Evolutionary conservation across 169 alveolate genomes (phyloP), one percentile per base, ranked within the genome.

Genomic region (Cryptosporidium felis): DNA sequence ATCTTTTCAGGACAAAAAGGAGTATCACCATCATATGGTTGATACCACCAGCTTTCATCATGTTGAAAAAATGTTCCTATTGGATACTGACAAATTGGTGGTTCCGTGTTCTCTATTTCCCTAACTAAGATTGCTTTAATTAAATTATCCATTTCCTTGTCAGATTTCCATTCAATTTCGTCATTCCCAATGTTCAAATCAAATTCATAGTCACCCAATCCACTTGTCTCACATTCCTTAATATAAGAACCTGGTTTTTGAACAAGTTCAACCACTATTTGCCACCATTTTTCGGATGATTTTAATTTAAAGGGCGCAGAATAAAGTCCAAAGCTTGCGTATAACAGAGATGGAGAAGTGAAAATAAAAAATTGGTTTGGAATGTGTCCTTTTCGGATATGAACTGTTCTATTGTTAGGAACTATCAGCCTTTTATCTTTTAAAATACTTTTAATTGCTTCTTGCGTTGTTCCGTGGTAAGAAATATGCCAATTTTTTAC

Each of bases 281-380:
- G 89, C 89, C 89, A 81, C 89, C 80, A 60, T 23, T 47, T 56
- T 9, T 44, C 30, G 58, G 26, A 38, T 8, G 16, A 28, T 32
- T 56, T 28, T 5, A 62, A 18, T 46, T 62, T 42, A 16, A 81
- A 81, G 16, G 89, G 89, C 32, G 80, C 80, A 58, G 89, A 62
- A 10, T 81, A 81, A 26, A 81, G 66, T n/a, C 89, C 89, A 42
- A 81, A 81, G 18, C 82, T 49, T 21, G 89, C 89, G 56, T 81
- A 81, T 30, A 81, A 30, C 5, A 81, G 61, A 5, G 89, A 81
- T 2, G 89, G 89, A 4, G 89, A 62, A 21, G 89, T 81, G 66
- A 81, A 81, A 56, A 59, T 62, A 16, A 62, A 81, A 34, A 41
- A 81, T 56, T 81, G 89, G 23, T 81, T 45, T 18, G 89, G 89